Evolutionary conservation across 2,329 filamentous ascomycete genomes (phyloP), one percentile per base, ranked within the genome.

Genomic region (Chaetomium globosum): DNA sequence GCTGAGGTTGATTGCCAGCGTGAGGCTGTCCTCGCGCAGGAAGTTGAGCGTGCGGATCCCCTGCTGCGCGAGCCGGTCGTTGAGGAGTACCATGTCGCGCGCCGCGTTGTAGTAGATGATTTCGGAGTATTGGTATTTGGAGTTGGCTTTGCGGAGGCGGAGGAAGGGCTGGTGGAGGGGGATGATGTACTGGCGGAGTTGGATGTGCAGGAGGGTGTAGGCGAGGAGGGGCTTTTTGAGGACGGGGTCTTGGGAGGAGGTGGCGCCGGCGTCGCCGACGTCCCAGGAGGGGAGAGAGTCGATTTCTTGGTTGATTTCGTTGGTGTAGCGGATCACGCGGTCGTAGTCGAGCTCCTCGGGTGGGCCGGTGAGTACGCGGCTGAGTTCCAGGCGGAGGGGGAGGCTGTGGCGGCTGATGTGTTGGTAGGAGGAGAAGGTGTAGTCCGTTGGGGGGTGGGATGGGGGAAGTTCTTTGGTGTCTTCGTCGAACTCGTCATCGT

Each of bases 21-120:
- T 86, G 67, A 87, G 80, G 0, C 82, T 82, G 69, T 87, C 85
- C 72, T 87, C 85, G 55, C 85, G 81, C 49, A 87, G 74, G 70
- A 87, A 87, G 74, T 86, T 86, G 63, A 87, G 78, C 13, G 83
- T 82, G 46, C 85, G 81, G 61, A 87, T 80, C 30, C 84, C 84
- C 70, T 84, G 84, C 67, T 87, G 82, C 65, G 83, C 83, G 36
- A 87, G 80, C 70, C 84, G 84, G 73, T 87, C 84, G 72, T 87
- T 83, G 67, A 87, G 79, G n/a, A 87, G 77, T 0, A 87, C 83
- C 70, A 87, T 84, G 68, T 87, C 85, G 39, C 85, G 80, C 1
- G 85, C 85, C 0, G 85, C 84, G 63, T 85, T 87, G 75, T 87
- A 87, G 77, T 87, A 87, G 56, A 87, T 82, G 65, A 86, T 85